Evolutionary conservation across 75 land plant species (phyloP), one percentile per base, ranked within the genome.

Genomic region (Selaginella tamariscina): DNA sequence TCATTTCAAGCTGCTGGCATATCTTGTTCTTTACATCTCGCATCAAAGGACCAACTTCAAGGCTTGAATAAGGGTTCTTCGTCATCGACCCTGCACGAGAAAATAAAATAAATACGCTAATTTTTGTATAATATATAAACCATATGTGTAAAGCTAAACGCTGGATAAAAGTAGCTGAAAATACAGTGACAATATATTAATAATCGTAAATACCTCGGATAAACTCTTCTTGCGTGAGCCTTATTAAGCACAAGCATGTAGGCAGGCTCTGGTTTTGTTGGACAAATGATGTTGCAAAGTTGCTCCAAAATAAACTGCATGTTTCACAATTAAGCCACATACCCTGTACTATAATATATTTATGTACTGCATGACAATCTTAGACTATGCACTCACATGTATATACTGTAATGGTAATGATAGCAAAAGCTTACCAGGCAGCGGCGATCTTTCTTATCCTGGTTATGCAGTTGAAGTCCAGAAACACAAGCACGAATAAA

Each of bases 71-170:
- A 2, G 99, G 99, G 75, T 90, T 95, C 75, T 89, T 94, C 0
- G 99, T 95, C 99, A 95, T 95, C 33, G 99, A 95, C 44, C 99
- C 98, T n/a, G n/a, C n/a, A n/a, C n/a, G n/a, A n/a, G n/a, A n/a
- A n/a, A n/a, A n/a, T n/a, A n/a, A n/a, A n/a, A n/a, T n/a, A n/a
- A n/a, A n/a, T n/a, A n/a, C n/a, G n/a, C n/a, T n/a, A n/a, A n/a
- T n/a, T n/a, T n/a, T n/a, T n/a, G n/a, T n/a, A n/a, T n/a, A n/a
- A n/a, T n/a, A n/a, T n/a, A n/a, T n/a, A n/a, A n/a, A n/a, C n/a
- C n/a, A n/a, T n/a, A n/a, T n/a, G n/a, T n/a, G n/a, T n/a, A n/a
- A n/a, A n/a, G n/a, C n/a, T n/a, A n/a, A n/a, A n/a, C n/a, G n/a
- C n/a, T n/a, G n/a, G n/a, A n/a, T n/a, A n/a, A n/a, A n/a, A n/a